Evolutionary conservation across 2,329 filamentous ascomycete species (phyloP), one percentile per base, ranked within the genome.

Genomic region (Aurifilum marmelostoma): DNA sequence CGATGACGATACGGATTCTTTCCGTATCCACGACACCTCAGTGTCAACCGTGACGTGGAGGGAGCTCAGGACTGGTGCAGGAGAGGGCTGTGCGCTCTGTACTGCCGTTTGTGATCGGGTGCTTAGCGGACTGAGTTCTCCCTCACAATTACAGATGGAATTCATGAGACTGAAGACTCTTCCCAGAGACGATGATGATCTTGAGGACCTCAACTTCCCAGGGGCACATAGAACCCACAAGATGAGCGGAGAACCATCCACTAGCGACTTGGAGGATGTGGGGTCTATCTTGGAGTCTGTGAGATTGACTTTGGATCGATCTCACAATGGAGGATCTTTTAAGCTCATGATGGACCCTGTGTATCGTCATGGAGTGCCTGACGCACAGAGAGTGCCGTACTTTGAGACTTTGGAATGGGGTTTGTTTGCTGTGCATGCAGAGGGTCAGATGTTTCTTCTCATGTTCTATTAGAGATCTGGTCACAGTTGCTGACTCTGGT

Each of bases 21-120:
- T 56, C 8, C 52, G 52, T 32, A 29, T 56, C 27, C 52, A 56
- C 52, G 52, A 56, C 52, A 56, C 52, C 52, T 56, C 52, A 14
- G 24, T 16, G 52, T 29, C 52, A 0, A 14, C 8, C 6, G 52
- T 56, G 24, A 18, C 14, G 27, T 56, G 52, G 52, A 27, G 5
- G 21, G 52, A 56, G 52, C 52, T 56, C 52, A 32, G 27, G 27
- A 27, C 27, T 56, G 52, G 24, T 29, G 52, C 52, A 24, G 52
- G 27, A 0, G 52, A 16, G 52, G 52, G 52, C 5, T 56, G 52
- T 18, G 52, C 24, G 52, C 52, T 56, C 24, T 56, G 52, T 56
- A 32, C 52, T 14, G 52, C 52, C 32, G 52, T 56, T 18, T 29
- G 52, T 29, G 24, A 18, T 1, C 52, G 52, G 27, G 52, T 56